Evolutionary conservation across 768 basidiomycete species (phyloP).

Genomic region (Daedaleopsis nitida): DNA sequence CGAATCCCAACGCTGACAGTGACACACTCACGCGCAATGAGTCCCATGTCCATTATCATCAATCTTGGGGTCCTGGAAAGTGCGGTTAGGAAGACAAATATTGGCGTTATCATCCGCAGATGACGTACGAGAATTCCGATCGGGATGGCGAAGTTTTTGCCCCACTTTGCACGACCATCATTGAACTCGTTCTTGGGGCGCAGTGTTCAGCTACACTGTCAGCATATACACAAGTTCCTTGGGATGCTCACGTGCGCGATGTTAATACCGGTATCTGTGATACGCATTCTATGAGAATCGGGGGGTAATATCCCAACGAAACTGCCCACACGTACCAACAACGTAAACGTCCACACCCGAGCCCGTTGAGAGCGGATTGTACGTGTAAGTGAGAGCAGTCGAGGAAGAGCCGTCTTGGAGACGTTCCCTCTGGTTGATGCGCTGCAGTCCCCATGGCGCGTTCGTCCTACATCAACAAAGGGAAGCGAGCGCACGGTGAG

Average conservation of each 20-base stretch:
- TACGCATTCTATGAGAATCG: background rate
- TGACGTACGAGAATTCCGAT: background rate
- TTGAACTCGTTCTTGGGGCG: background rate
- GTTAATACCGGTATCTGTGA: background rate
- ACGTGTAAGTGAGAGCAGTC: background rate
- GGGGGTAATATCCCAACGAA: background rate
- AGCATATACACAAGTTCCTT: background rate
- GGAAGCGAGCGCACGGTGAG: background rate
- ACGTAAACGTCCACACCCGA: background rate
- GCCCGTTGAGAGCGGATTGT: background rate
- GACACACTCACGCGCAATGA: background rate
- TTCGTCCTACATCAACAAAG: background rate
- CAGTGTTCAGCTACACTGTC: background rate
- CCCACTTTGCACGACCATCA: background rate
- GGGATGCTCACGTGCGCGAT: background rate
- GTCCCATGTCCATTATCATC: background rate
- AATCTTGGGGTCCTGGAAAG: background rate
- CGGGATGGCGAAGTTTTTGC: too few species aligned
- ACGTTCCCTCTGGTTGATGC: background rate
- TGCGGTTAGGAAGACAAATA: background rate
- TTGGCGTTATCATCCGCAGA: background rate
- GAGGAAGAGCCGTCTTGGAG: background rate
- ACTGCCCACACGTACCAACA: background rate
- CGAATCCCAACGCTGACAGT: background rate
- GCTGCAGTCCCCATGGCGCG: background rate